Evolutionary conservation across 768 basidiomycete genomes (phyloP), one percentile per base, ranked within the genome.

Genomic region (Pholiota conissans): DNA sequence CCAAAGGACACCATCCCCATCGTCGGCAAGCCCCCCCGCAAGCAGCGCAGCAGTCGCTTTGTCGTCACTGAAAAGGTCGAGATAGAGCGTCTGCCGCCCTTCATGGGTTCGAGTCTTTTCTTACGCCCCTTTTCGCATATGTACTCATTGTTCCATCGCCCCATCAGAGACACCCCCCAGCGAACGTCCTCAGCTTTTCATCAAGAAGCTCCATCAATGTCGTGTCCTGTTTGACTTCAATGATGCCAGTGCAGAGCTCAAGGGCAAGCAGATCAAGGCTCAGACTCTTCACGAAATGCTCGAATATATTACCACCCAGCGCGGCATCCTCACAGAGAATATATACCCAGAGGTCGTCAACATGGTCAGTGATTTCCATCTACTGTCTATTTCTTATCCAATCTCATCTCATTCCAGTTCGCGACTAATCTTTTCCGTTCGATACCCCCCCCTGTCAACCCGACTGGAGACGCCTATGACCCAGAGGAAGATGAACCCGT

Each of bases 401-500:
- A n/a, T n/a, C n/a, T 29, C 57, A 55, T 66, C 59, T 62, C 37
- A 59, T 10, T 56, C 13, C 71, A 98, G 96, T 99, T 98, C 80
- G 90, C 93, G 49, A 88, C 90, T 70, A 99, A 99, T 77, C 89
- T 99, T 64, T 99, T 99, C 82, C 92, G 97, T 62, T 95, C 97
- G 69, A 98, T 99, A 84, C 97, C 97, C 75, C 97, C 97, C 66
- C 97, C 95, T 42, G 96, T 98, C 57, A 99, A 99, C 68, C 97
- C 97, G 5, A 91, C 87, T 11, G 97, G 97, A 53, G 97, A 99
- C 72, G 97, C 96, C 1, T 99, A 97, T 70, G 97, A 99, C 71
- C 97, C 97, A 20, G 97, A 99, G 74, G 97, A 99, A 76, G 97
- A 99, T 66, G 97, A 99, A 63, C 97, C 97, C 6, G 97, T 99